These are phyloP conservation scores for Pseudozyma tsukubaensis DNA, from an alignment of 1,284 basidiomycete genomes.

Conservation along the genomic window DNA sequence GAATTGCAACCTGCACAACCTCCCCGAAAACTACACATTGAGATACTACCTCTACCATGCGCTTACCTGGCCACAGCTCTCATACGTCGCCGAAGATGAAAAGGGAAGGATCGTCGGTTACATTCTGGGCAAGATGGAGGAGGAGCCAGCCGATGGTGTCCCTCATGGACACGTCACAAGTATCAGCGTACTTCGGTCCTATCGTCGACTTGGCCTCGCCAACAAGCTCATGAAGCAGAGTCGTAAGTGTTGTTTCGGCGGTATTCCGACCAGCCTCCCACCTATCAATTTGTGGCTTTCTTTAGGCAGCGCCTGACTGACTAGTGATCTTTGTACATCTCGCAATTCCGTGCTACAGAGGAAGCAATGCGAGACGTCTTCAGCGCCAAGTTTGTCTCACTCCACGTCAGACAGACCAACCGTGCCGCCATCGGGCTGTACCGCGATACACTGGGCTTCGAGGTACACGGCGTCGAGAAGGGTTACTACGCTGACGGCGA, in stretches of 20 bases:
- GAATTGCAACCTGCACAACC: constrained; percentile 67
- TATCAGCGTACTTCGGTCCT: constrained; percentile 65
- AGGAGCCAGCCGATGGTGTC: constrained; percentile 67
- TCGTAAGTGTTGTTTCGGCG: constrained; percentile 50
- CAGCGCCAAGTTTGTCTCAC: constrained; percentile 63
- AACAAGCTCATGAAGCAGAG: constrained; percentile 68
- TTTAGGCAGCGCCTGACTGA: too few relatives aligned
- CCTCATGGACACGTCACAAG: constrained; percentile 68
- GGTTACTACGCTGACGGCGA: constrained; percentile 69
- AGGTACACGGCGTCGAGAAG: constrained; percentile 63
- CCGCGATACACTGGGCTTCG: constrained; percentile 65
- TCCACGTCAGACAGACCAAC: constrained; percentile 67
- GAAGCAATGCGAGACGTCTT: constrained; percentile 67
- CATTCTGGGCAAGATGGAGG: constrained; percentile 88
- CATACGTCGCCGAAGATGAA: constrained; percentile 91
- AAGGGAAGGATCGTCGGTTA: constrained; percentile 92
- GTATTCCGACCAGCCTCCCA: neutral
- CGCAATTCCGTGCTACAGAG: constrained; percentile 32
- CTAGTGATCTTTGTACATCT: too few relatives aligned
- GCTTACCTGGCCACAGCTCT: constrained; percentile 91
- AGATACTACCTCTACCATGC: constrained; percentile 80
- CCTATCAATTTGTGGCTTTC: neutral
- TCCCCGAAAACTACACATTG: constrained; percentile 68
- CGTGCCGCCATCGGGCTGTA: constrained; percentile 67
- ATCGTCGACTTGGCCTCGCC: constrained; percentile 65